Conservation (phyloP, 2,329 filamentous ascomycete genomes). For the Rosellinia necatrix region DNA sequence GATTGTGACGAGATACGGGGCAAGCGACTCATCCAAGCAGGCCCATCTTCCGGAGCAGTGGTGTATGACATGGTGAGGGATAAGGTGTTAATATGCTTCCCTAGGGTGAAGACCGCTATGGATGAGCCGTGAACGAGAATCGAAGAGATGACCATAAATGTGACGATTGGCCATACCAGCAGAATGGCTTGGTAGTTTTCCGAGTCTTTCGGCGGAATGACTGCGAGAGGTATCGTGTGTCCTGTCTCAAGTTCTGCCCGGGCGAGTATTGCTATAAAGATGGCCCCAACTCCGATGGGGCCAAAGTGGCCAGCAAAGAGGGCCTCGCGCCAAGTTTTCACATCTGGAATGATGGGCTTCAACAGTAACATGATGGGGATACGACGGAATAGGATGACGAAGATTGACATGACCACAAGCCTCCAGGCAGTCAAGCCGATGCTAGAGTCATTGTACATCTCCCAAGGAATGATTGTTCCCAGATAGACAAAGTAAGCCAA, state of each 20-base stretch:
- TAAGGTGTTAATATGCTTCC: conserved; percentile 96
- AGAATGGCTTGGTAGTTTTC: conserved; percentile 73
- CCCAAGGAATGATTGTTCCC: conserved; percentile 96
- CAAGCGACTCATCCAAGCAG: conserved; percentile 92
- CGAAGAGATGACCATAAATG: conserved; percentile 91
- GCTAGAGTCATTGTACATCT: conserved; percentile 76
- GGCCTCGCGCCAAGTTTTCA: conserved; percentile 98
- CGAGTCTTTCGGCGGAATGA: conserved; percentile 58
- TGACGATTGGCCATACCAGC: conserved; percentile 93
- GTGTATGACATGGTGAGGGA: conserved; percentile 97
- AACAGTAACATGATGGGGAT: conserved; percentile 92
- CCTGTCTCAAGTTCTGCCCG: conserved; percentile 86
- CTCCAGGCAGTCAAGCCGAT: conserved; percentile 85
- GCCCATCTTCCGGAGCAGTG: conserved; percentile 82
- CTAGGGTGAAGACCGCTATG: conserved; percentile 94
- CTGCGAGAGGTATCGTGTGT: conserved; percentile 72
- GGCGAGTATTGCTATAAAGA: conserved; percentile 92
- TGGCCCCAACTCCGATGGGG: conserved; percentile 94
- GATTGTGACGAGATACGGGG: conserved; percentile 70
- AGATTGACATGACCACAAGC: conserved; percentile 87
- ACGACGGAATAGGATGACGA: conserved; percentile 93
- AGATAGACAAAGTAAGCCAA: conserved; percentile 98
- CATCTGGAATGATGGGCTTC: conserved; percentile 92
- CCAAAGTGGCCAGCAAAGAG: conserved; percentile 97
- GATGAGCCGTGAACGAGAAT: conserved; percentile 98